phyloP scores from a whole-genome alignment of 257 asterid species.

The Solanum dulcamara region DNA sequence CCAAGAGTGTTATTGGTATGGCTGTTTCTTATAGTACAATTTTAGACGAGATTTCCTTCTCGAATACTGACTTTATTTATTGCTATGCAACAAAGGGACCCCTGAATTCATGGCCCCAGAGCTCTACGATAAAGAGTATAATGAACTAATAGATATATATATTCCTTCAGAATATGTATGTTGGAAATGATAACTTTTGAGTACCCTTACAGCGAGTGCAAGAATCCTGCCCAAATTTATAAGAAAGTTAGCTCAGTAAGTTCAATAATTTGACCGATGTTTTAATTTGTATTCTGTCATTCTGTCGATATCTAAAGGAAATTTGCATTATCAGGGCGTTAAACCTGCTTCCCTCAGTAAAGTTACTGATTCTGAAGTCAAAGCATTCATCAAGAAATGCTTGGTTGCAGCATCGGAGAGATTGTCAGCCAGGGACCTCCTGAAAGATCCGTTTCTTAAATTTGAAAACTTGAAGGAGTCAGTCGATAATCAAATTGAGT shows the following conservation, averaged over 20 bases:
- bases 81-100: constrained; percentile 10
- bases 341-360: constrained; percentile 21
- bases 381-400: constrained; percentile 29
- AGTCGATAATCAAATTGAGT: constrained; percentile 10
- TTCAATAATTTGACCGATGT: background rate
- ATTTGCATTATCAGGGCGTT: constrained; percentile 3
- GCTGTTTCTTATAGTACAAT: background rate
- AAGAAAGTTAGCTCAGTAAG: constrained; percentile 22
- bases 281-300: background rate
- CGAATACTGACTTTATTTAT: background rate
- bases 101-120: constrained; percentile 35
- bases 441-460: constrained; percentile 36
- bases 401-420: constrained; percentile 26
- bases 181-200: constrained; percentile 29
- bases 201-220: constrained; percentile 31
- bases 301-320: background rate
- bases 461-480: constrained; percentile 13
- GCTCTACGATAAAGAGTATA: constrained; percentile 31
- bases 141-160: constrained; percentile 31
- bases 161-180: constrained; percentile 39
- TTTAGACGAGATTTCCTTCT: background rate
- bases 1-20: constrained; percentile 19
- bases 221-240: constrained; percentile 23
- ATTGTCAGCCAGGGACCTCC: constrained; percentile 34
- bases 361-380: constrained; percentile 23